Evolutionary conservation across 352 stramenopile species (phyloP).

Genomic region (Phytophthora fragariaefolia): DNA sequence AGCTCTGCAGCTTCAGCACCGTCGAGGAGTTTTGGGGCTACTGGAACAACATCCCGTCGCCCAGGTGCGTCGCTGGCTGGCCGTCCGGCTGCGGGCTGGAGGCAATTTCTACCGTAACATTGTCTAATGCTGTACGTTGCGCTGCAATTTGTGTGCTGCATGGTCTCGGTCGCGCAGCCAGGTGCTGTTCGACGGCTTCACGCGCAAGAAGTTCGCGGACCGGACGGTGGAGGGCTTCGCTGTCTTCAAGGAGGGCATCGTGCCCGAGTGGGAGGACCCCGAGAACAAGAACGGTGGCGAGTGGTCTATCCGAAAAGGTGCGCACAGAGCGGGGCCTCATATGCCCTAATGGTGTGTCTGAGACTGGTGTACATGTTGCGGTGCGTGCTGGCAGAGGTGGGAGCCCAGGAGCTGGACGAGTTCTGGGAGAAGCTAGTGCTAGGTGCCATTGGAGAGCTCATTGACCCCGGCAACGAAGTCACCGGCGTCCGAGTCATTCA

Average conservation of each 20-base stretch:
- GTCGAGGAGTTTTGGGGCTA: conserved; percentile 93
- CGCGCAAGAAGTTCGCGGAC: conserved; percentile 91
- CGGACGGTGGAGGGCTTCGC: conserved; percentile 94
- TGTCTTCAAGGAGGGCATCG: conserved; percentile 92
- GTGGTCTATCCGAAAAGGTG: conserved; percentile 86
- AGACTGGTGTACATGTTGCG: neutral
- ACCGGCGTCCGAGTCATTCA: conserved; percentile 92
- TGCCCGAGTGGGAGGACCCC: conserved; percentile 91
- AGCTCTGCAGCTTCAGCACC: conserved; percentile 86
- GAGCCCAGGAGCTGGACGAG: conserved; percentile 80
- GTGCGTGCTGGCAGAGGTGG: conserved; percentile 68
- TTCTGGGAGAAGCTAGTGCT: conserved; percentile 92
- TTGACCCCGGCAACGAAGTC: conserved; percentile 88
- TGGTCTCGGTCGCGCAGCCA: conserved; percentile 40
- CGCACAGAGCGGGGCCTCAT: neutral
- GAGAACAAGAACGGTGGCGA: conserved; percentile 91
- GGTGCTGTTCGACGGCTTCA: conserved; percentile 84
- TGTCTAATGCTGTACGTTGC: conserved; percentile 9
- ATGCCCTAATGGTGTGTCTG: neutral
- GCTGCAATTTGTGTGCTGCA: neutral
- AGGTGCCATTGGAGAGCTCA: conserved; percentile 89
- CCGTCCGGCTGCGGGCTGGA: neutral
- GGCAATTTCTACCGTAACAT: neutral
- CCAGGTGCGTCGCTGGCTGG: conserved; percentile 67
- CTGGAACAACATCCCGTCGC: conserved; percentile 92